A percentile compares a stretch with the other conserved stretches of the same genome.
phyloP scores from a whole-genome alignment of 345 rosid genomes.

The Arabidopsis suecica region DNA sequence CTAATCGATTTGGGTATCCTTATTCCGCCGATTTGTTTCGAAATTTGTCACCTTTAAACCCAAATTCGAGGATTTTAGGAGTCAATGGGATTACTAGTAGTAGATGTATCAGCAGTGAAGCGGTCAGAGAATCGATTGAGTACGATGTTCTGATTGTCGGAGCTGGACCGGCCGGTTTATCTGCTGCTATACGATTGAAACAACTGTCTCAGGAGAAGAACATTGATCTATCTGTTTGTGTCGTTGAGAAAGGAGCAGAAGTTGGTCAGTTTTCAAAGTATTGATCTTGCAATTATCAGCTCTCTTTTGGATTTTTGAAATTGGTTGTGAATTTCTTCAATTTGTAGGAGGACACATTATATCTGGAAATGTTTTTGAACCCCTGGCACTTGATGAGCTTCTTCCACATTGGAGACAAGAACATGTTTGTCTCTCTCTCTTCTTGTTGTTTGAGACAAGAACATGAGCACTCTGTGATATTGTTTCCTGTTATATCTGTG shows the following conservation, averaged over 20 bases:
- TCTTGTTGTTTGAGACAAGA: too few species aligned
- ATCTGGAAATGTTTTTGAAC: conserved; percentile 92
- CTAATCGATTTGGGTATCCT: conserved; percentile 38
- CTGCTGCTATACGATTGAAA: conserved; percentile 89
- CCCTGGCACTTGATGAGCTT: conserved; percentile 85
- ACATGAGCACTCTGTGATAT: too few species aligned
- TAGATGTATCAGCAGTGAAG: conserved; percentile 57
- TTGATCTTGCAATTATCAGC: not conserved
- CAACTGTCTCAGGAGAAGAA: conserved; percentile 77
- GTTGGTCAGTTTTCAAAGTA: conserved; percentile 57
- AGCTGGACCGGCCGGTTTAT: conserved; percentile 98
- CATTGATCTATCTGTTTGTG: conserved; percentile 83
- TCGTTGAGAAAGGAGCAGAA: conserved; percentile 97
- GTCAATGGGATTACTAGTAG: conserved; percentile 10
- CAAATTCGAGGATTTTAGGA: conserved; percentile 31
- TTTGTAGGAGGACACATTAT: conserved; percentile 80
- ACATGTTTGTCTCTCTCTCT: conserved; percentile 54
- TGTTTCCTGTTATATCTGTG: conserved; percentile 26
- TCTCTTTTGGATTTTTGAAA: conserved; percentile 14
- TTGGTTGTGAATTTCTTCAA: not conserved
- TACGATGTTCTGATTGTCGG: conserved; percentile 94
- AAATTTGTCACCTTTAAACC: conserved; percentile 40
- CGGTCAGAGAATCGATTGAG: conserved; percentile 69
- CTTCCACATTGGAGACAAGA: conserved; percentile 93
- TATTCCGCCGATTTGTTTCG: conserved; percentile 21